Percentiles rank a stretch among this genome's conserved stretches.
phyloP scores from a whole-genome alignment of 306 rosid genomes.

The Quillaja saponaria region DNA sequence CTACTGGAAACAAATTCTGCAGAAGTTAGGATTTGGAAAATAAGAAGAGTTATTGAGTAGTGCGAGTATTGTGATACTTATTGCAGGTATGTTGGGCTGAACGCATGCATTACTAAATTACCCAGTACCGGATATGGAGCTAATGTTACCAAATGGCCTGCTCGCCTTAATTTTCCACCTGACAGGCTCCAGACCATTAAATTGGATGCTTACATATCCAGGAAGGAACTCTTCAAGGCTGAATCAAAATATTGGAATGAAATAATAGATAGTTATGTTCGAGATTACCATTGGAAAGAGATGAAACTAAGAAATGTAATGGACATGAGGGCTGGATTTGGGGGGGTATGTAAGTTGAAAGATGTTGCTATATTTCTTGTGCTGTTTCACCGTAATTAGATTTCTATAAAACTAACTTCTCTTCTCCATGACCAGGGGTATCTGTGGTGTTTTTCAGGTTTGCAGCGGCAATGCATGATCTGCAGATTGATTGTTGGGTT shows the following conservation, averaged over 20 bases:
- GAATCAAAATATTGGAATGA: conserved; percentile 86
- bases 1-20: no score
- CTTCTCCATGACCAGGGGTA: conserved; percentile 10
- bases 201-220: conserved; percentile 70
- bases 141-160: conserved; percentile 74
- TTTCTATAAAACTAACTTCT: conserved; percentile 15
- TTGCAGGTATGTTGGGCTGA: conserved; percentile 67
- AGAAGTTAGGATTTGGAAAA: no score
- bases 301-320: conserved; percentile 63
- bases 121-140: conserved; percentile 69
- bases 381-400: not conserved
- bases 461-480: conserved; percentile 71
- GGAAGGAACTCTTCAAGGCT: conserved; percentile 74
- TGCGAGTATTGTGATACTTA: not conserved
- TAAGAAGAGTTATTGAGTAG: no score
- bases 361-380: conserved; percentile 1
- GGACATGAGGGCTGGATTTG: conserved; percentile 94
- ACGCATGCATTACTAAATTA: conserved; percentile 66
- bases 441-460: conserved; percentile 54
- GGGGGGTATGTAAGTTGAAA: conserved; percentile 61
- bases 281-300: conserved; percentile 66
- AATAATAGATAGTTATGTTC: conserved; percentile 60
- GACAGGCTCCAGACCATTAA: conserved; percentile 79
- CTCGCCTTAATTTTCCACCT: conserved; percentile 69
- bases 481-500: conserved; percentile 71